These are phyloP conservation scores for Populus ilicifolia DNA, from an alignment of 345 rosid genomes.

Conservation along the genomic window DNA sequence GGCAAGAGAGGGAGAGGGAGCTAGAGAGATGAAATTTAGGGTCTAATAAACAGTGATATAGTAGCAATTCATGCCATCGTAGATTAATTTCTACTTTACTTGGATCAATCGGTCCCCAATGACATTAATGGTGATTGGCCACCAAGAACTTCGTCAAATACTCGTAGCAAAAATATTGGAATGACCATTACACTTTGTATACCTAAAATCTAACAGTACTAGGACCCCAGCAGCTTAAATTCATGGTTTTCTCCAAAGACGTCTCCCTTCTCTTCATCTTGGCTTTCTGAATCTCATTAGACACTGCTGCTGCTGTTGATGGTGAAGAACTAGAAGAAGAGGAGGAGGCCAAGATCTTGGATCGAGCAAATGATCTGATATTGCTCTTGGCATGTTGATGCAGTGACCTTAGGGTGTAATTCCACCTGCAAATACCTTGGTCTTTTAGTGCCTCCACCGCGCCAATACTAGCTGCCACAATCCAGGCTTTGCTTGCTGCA, in stretches of 20 bases:
- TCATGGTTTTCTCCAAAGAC: conserved; percentile 30
- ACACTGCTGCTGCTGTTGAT: conserved; percentile 1
- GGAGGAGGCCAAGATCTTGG: conserved; percentile 2
- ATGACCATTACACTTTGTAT: neutral
- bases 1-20: neutral
- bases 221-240: conserved; percentile 44
- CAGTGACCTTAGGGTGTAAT: conserved; percentile 43
- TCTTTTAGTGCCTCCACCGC: conserved; percentile 67
- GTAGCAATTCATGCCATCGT: neutral
- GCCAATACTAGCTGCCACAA: conserved; percentile 55
- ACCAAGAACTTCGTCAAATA: neutral
- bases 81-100: neutral
- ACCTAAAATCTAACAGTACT: conserved; percentile 37
- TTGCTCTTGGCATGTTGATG: conserved; percentile 40
- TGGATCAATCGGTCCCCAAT: neutral
- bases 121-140: neutral
- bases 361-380: conserved; percentile 12
- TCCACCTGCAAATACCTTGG: conserved; percentile 72
- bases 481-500: conserved; percentile 33
- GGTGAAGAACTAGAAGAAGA: conserved; percentile 4
- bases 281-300: neutral
- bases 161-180: neutral
- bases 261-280: conserved; percentile 24
- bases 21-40: neutral
- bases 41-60: neutral